phyloP scores from a whole-genome alignment of 1,284 basidiomycete genomes.

The Ganoderma lingzhi region DNA sequence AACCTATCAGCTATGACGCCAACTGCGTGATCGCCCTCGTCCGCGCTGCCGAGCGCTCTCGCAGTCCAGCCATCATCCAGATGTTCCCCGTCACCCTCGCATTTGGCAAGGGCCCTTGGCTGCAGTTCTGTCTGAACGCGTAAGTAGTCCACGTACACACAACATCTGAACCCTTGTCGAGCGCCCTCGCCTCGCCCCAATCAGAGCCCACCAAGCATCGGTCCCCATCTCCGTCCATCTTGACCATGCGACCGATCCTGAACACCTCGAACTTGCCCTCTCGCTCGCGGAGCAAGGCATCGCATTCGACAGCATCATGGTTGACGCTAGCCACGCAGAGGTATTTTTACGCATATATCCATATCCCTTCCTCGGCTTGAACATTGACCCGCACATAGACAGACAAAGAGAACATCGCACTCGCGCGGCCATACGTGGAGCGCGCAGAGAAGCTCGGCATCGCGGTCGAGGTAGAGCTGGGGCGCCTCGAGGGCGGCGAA shows the following conservation, averaged over 20 bases:
- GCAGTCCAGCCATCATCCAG: slow-evolving; percentile 55
- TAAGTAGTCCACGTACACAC: slow-evolving; percentile 30
- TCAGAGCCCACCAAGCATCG: slow-evolving; percentile 52
- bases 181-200: background rate
- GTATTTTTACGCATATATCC: slow-evolving; percentile 29
- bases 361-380: background rate
- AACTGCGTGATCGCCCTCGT: slow-evolving; percentile 55
- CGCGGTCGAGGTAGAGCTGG: slow-evolving; percentile 58
- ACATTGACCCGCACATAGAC: slow-evolving; percentile 40
- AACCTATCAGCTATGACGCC: slow-evolving; percentile 50
- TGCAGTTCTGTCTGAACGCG: slow-evolving; percentile 56
- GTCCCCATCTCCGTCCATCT: slow-evolving; percentile 59
- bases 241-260: slow-evolving; percentile 57
- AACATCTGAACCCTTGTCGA: background rate
- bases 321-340: slow-evolving; percentile 58
- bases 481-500: slow-evolving; percentile 60
- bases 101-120: slow-evolving; percentile 56
- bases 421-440: slow-evolving; percentile 54
- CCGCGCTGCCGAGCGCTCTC: slow-evolving; percentile 53
- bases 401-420: slow-evolving; percentile 57
- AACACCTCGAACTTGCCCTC: slow-evolving; percentile 56
- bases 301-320: slow-evolving; percentile 60
- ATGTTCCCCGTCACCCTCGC: slow-evolving; percentile 56
- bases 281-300: slow-evolving; percentile 56
- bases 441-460: slow-evolving; percentile 51